These are phyloP conservation scores for Rhodotorula graminis DNA, from an alignment of 768 basidiomycete genomes.

Conservation along the genomic window DNA sequence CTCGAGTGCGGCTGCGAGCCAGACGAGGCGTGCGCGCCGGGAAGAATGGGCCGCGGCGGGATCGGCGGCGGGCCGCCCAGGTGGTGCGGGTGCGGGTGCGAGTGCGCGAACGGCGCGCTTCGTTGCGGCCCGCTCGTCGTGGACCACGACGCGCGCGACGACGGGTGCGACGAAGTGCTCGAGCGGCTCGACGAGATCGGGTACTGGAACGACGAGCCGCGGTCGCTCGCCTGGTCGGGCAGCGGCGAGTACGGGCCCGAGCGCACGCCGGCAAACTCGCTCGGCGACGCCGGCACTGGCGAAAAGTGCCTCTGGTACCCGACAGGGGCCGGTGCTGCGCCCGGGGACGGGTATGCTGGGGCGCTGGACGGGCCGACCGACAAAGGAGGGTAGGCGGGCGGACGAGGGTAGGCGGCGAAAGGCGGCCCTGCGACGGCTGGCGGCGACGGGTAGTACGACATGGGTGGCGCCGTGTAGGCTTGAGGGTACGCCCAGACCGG, in stretches of 20 bases:
- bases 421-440: not conserved
- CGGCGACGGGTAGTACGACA: not conserved
- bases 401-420: not conserved
- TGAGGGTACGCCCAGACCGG: not conserved
- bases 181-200: conserved; percentile 15
- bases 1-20: too few relatives aligned
- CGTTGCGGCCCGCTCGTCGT: not conserved
- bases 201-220: not conserved
- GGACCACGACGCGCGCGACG: not conserved
- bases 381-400: conserved; percentile 1
- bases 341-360: too few relatives aligned
- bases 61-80: too few relatives aligned
- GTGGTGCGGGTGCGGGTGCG: too few relatives aligned
- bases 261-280: too few relatives aligned
- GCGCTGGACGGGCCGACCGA: conserved; percentile 4
- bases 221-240: not conserved
- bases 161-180: not conserved
- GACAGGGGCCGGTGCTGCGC: not conserved
- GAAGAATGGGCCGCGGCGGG: not conserved
- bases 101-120: too few relatives aligned
- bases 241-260: not conserved
- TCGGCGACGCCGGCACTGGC: not conserved
- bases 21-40: not conserved
- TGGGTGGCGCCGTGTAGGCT: not conserved
- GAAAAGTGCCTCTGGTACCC: not conserved